Base-by-base conservation (phyloP, 192 early-diverging fungal genomes). In the Backusella mclennaniae region DNA sequence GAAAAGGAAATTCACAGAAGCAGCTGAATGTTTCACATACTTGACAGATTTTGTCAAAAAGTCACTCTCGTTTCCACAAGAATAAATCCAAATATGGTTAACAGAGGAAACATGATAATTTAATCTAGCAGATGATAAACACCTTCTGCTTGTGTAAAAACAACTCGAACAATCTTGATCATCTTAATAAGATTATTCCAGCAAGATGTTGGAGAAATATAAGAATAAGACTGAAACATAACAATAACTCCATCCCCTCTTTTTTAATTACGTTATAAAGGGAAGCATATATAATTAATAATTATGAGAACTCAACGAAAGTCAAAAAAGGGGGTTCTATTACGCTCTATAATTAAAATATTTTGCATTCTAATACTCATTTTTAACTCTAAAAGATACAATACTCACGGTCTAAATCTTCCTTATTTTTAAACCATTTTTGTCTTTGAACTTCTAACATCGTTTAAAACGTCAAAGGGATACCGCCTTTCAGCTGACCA, bases 401-500 rank as follows among this genome's bases (percentile, higher is more conserved):
- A 14, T 1, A 44, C 42, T 21, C 12, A 12, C 1, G 0, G 6
- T 9, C 56, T 29, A 9, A 23, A 4, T 3, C 4, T 63, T 63
- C n/a, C 8, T 23, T 9, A 59, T 59, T 29, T 15, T 63, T 29
- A 17, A 4, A 1, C 5, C 46, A 49, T 63, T 29, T 15, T 11
- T 26, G 23, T 11, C 11, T 38, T 14, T 23, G n/a, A 9, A 3
- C 9, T 35, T 39, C 21, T n/a, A 23, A 69, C 68, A 21, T 36
- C 3, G 41, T 69, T 4, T 21, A 69, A 12, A 29, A 35, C 17
- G 9, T 19, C 0, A 23, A 41, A 4, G 19, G 12, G n/a, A 11
- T 36, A 41, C 3, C n/a, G 11, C 2, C 36, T 75, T 52, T 83
- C 78, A 35, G 79, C 56, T 29, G 77, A 79, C 90, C 90, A 92